Percentiles rank a stretch among this genome's conserved stretches.
phyloP scores from a whole-genome alignment of 208 protist genomes.

The Borovskyia barvae region DNA sequence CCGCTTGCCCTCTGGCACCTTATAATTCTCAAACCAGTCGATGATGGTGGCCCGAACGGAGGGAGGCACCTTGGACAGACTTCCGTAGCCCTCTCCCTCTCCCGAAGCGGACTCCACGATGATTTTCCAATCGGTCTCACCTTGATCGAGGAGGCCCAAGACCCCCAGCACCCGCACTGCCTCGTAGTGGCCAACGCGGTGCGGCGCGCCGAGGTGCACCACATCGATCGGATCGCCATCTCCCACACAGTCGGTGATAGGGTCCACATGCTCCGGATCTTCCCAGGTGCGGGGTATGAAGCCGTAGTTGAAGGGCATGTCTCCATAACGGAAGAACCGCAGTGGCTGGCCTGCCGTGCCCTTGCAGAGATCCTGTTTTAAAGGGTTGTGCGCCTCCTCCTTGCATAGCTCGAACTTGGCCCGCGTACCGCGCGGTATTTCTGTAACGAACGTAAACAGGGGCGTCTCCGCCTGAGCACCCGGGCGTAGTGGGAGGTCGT shows the following conservation, averaged over 20 bases:
- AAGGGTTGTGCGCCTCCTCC: conserved; percentile 87
- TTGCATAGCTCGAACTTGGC: conserved; percentile 94
- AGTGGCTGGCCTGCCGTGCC: conserved; percentile 59
- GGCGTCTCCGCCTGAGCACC: conserved; percentile 19
- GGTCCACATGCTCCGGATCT: conserved; percentile 43
- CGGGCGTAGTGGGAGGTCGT: conserved; percentile 55
- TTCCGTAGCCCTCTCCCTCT: conserved; percentile 32
- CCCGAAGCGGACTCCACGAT: conserved; percentile 44
- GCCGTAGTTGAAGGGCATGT: conserved; percentile 95
- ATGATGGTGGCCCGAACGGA: conserved; percentile 49
- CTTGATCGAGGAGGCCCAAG: conserved; percentile 88
- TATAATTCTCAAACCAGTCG: conserved; percentile 92
- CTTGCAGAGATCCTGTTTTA: conserved; percentile 85
- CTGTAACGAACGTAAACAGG: conserved; percentile 70
- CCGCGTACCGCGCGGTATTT: conserved; percentile 87
- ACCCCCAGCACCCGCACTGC: conserved; percentile 85
- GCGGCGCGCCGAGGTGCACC: conserved; percentile 64
- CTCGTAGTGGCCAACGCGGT: conserved; percentile 37
- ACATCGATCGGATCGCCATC: conserved; percentile 92
- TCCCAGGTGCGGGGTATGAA: conserved; percentile 95
- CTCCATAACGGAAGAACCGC: conserved; percentile 79
- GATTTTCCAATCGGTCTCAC: conserved; percentile 94
- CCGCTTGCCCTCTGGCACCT: conserved; percentile 90
- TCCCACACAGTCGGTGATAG: conserved; percentile 62
- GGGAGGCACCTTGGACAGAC: conserved; percentile 50